Conservation (phyloP, 2,329 filamentous ascomycete species). For the Hymenoscyphus repandus region DNA sequence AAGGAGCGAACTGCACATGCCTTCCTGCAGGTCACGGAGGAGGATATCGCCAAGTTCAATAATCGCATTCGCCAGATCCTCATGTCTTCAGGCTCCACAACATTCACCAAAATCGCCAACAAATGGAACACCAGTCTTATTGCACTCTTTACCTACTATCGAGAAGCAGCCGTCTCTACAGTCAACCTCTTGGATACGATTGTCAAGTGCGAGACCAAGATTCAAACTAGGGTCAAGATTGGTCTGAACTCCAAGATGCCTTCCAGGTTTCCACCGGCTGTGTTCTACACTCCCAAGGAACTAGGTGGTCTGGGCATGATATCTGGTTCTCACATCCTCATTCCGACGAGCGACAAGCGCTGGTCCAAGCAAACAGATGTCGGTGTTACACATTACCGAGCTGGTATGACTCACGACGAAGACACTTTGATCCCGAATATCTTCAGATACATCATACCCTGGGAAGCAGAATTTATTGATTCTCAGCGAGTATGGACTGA, state of each 20-base stretch:
- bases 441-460: slow-evolving; percentile 98
- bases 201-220: slow-evolving; percentile 99
- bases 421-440: slow-evolving; percentile 98
- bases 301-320: slow-evolving; percentile 98
- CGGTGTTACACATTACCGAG: slow-evolving; percentile 92
- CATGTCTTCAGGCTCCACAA: slow-evolving; percentile 99
- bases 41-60: slow-evolving; percentile 98
- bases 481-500: slow-evolving; percentile 99
- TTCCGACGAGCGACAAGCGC: slow-evolving; percentile 93
- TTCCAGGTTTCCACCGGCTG: slow-evolving; percentile 93
- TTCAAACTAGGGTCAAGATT: slow-evolving; percentile 98
- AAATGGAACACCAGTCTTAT: slow-evolving; percentile 99
- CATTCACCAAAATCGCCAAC: slow-evolving; percentile 99
- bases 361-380: slow-evolving; percentile 98
- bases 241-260: slow-evolving; percentile 99
- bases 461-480: slow-evolving; percentile 98
- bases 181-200: slow-evolving; percentile 93
- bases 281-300: slow-evolving; percentile 98
- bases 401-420: slow-evolving; percentile 97
- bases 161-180: slow-evolving; percentile 93
- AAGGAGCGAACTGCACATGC: slow-evolving; percentile 97
- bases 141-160: slow-evolving; percentile 96
- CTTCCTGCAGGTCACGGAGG: slow-evolving; percentile 95
- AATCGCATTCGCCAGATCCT: slow-evolving; percentile 97
- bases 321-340: slow-evolving; percentile 94